phyloP scores from a whole-genome alignment of 768 basidiomycete species.

The Kwoniella heveanensis region DNA sequence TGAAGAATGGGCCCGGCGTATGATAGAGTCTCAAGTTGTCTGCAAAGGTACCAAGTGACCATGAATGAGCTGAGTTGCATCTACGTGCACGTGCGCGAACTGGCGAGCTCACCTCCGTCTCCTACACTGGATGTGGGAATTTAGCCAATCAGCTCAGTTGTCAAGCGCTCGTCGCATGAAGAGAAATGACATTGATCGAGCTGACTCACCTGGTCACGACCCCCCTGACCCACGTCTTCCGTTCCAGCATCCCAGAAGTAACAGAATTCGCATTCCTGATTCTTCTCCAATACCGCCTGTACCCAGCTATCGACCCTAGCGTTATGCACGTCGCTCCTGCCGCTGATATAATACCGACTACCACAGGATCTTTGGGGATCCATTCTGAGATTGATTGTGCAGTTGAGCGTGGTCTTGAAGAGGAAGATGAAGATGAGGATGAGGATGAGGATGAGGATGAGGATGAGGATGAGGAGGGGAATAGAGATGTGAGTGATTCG shows the following conservation, averaged over 20 bases:
- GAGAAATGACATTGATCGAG: too few relatives aligned
- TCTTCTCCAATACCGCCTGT: slow-evolving; percentile 56
- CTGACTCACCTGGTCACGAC: slow-evolving; percentile 70
- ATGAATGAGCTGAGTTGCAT: too few relatives aligned
- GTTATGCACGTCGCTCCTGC: slow-evolving; percentile 53
- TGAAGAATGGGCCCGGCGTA: slow-evolving; percentile 74
- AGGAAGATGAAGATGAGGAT: slow-evolving; percentile 12
- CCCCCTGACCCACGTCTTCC: slow-evolving; percentile 73
- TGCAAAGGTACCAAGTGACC: too few relatives aligned
- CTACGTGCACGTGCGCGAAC: too few relatives aligned
- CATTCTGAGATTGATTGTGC: slow-evolving; percentile 11
- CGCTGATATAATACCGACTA: slow-evolving; percentile 46
- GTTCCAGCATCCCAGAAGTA: slow-evolving; percentile 65
- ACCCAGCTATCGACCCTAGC: slow-evolving; percentile 34
- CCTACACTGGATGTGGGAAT: slow-evolving; percentile 39
- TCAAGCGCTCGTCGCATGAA: too few relatives aligned
- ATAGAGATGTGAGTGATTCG: slow-evolving; percentile 27
- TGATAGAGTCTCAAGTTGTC: slow-evolving; percentile 90
- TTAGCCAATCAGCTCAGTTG: too few relatives aligned
- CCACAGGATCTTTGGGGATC: slow-evolving; percentile 41
- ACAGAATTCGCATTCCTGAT: slow-evolving; percentile 71
- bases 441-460: slow-evolving; percentile 20
- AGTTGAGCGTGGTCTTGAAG: not conserved
- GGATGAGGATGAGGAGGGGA: slow-evolving; percentile 16
- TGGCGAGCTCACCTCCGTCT: slow-evolving; percentile 42